phyloP scores from a whole-genome alignment of 75 land plant species.

The Chamaecyparis obtusa region DNA sequence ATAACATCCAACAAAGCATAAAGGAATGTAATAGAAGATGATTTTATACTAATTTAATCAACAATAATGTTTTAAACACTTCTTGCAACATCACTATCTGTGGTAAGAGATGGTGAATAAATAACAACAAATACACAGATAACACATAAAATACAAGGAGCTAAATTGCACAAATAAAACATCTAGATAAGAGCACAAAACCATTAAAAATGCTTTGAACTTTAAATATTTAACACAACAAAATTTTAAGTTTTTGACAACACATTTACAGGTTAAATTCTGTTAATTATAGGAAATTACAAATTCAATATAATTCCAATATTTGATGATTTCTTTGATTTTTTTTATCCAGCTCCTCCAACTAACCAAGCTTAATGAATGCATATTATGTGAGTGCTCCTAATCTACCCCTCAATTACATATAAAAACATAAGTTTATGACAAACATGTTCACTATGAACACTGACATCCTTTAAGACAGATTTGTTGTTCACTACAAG shows the following conservation, averaged over 20 bases:
- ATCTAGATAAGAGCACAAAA: too few species aligned
- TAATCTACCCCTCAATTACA: neutral
- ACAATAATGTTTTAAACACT: too few species aligned
- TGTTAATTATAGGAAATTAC: neutral
- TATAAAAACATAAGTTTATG: neutral
- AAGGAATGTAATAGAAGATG: too few species aligned
- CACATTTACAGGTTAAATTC: neutral
- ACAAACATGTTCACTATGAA: neutral
- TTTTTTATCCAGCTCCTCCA: neutral
- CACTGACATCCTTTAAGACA: neutral
- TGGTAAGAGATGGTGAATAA: too few species aligned
- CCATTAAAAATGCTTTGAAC: neutral
- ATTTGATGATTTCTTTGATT: neutral
- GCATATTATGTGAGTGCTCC: neutral
- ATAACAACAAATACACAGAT: too few species aligned
- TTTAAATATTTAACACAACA: neutral
- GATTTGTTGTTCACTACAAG: neutral
- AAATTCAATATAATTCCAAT: neutral
- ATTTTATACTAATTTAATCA: too few species aligned
- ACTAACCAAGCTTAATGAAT: neutral
- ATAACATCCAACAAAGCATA: too few species aligned
- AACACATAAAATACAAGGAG: too few species aligned
- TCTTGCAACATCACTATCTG: too few species aligned
- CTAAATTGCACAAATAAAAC: too few species aligned
- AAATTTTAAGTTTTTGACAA: neutral